These are phyloP conservation scores for Phoma sp. DNA, from an alignment of 2,329 filamentous ascomycete species.

Conservation along the genomic window DNA sequence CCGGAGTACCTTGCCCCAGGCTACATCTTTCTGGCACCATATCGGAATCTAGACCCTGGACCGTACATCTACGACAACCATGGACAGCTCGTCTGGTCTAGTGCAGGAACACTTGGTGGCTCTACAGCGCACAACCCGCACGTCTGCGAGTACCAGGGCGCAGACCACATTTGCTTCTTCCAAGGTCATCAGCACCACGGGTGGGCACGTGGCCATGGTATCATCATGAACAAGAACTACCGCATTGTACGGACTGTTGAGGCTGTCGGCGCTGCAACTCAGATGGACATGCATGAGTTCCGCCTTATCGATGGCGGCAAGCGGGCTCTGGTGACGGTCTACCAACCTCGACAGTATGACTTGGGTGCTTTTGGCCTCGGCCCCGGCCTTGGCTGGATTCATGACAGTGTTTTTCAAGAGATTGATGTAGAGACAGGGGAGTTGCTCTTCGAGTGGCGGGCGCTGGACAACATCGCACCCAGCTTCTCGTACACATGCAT, in stretches of 20 bases:
- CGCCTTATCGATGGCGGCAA: slow-evolving; percentile 11
- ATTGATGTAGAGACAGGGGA: slow-evolving; percentile 47
- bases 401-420: slow-evolving; percentile 53
- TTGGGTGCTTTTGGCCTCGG: slow-evolving; percentile 47
- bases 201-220: slow-evolving; percentile 12
- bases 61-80: slow-evolving; percentile 14
- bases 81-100: slow-evolving; percentile 12
- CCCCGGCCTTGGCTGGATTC: slow-evolving; percentile 46
- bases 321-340: slow-evolving; percentile 35
- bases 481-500: slow-evolving; percentile 17
- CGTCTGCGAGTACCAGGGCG: slow-evolving; percentile 14
- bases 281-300: slow-evolving; percentile 14
- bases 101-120: slow-evolving; percentile 11
- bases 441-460: slow-evolving; percentile 48
- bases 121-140: slow-evolving; percentile 13
- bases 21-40: slow-evolving; percentile 13
- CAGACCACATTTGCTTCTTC: slow-evolving; percentile 15
- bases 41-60: slow-evolving; percentile 11
- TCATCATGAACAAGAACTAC: slow-evolving; percentile 11
- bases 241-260: slow-evolving; percentile 6
- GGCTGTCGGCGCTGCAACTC: slow-evolving; percentile 12
- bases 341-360: slow-evolving; percentile 46
- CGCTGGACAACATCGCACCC: slow-evolving; percentile 31
- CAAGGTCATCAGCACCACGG: slow-evolving; percentile 12
- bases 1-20: slow-evolving; percentile 11